Conservation (phyloP, 2,329 filamentous ascomycete genomes). For the Plenodomus lindquistii region DNA sequence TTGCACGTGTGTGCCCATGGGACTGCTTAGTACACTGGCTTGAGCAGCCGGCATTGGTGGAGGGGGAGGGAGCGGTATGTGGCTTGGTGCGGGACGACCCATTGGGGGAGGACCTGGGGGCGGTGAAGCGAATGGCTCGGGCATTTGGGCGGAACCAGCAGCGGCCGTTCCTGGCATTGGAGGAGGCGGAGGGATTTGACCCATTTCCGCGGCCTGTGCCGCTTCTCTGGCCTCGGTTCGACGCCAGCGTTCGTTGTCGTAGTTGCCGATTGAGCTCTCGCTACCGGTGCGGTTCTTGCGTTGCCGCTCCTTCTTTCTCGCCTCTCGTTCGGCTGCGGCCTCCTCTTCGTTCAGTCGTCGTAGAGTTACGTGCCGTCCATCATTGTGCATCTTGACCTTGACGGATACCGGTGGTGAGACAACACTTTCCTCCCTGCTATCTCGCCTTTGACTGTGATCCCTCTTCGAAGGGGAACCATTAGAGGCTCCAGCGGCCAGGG, state of each 20-base stretch:
- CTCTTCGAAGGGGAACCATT: conserved; percentile 35
- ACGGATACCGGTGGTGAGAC: conserved; percentile 65
- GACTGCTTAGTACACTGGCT: conserved; percentile 42
- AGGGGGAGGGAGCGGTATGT: conserved; percentile 35
- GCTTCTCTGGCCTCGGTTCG: conserved; percentile 44
- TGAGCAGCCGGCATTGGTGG: conserved; percentile 39
- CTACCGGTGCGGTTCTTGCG: conserved; percentile 44
- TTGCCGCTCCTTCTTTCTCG: conserved; percentile 54
- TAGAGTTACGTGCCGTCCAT: conserved; percentile 66
- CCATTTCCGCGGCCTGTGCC: conserved; percentile 37
- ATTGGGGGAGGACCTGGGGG: conserved; percentile 37
- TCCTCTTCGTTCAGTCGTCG: conserved; percentile 65
- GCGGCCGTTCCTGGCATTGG: conserved; percentile 33
- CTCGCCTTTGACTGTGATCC: conserved; percentile 32
- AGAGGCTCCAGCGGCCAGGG: conserved; percentile 31
- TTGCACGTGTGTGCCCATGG: conserved; percentile 38
- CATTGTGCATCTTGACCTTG: conserved; percentile 67
- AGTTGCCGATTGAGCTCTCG: conserved; percentile 44
- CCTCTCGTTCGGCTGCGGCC: conserved; percentile 62
- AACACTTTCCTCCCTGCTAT: conserved; percentile 48
- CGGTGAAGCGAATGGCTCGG: conserved; percentile 32
- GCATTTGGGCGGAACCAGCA: conserved; percentile 31
- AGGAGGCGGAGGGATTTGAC: conserved; percentile 22
- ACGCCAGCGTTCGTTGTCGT: conserved; percentile 46
- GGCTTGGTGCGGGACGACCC: conserved; percentile 12